phyloP scores from a whole-genome alignment of 2,329 filamentous ascomycete species.

The Arthrobotrys sphaeroides region DNA sequence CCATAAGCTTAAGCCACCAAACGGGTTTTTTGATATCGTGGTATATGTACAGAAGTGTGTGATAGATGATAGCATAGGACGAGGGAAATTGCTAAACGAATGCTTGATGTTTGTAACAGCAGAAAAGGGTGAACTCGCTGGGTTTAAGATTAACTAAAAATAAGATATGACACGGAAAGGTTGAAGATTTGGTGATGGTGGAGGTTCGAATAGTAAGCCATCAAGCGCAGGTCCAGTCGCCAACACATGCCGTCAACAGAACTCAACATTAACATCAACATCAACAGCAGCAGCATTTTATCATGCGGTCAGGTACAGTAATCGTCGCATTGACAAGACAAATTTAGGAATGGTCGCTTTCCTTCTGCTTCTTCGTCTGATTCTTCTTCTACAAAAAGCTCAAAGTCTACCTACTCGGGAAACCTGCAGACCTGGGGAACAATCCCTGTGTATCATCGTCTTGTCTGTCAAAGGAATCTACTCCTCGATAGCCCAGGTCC shows the following conservation, averaged over 20 bases:
- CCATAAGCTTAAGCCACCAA: conserved; percentile 2
- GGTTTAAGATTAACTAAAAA: conserved; percentile 11
- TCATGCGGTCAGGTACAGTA: not conserved
- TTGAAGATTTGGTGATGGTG: not conserved
- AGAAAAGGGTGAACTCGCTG: conserved; percentile 1
- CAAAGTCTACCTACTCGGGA: conserved; percentile 17
- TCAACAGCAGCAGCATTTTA: not conserved
- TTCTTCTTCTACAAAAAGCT: not conserved
- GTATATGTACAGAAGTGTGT: conserved; percentile 15
- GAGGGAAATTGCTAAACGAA: conserved; percentile 3
- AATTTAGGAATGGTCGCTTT: not conserved
- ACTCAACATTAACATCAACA: not conserved
- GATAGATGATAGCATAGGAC: not conserved
- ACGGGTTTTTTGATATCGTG: conserved; percentile 8
- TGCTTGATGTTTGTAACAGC: not conserved
- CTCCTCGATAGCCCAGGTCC: conserved; percentile 45
- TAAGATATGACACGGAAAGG: not conserved
- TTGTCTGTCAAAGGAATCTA: conserved; percentile 46
- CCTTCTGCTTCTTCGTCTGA: too few relatives aligned
- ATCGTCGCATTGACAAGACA: conserved; percentile 5
- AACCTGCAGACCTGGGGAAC: conserved; percentile 25
- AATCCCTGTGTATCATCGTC: conserved; percentile 34
- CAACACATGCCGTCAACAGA: not conserved
- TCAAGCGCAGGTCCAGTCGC: not conserved
- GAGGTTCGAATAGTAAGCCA: conserved; percentile 15